Evolutionary conservation across 2,329 filamentous ascomycete genomes (phyloP), one percentile per base, ranked within the genome.

Genomic region (Helotiales sp.): DNA sequence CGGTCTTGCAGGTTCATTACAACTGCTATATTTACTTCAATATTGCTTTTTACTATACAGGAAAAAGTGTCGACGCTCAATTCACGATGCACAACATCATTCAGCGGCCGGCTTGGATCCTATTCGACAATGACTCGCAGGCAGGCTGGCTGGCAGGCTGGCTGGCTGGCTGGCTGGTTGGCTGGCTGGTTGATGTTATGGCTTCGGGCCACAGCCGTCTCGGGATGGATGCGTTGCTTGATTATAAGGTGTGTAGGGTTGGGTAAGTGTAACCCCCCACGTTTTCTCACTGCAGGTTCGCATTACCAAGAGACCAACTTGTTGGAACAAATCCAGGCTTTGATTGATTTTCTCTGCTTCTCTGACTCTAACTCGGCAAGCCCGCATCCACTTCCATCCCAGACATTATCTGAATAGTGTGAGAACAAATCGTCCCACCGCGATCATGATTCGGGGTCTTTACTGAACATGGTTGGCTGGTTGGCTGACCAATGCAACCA

Each of bases 1-100:
- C 26, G 49, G 30, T 30, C 49, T 30, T 52, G 1, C 2, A 52
- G 28, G n/a, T n/a, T n/a, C n/a, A n/a, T n/a, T n/a, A n/a, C n/a
- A n/a, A n/a, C n/a, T n/a, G n/a, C n/a, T n/a, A n/a, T n/a, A n/a
- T n/a, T 20, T 20, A n/a, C 40, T 7, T 5, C 17, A 6, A 45
- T 20, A 45, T n/a, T 20, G 1, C 5, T 1, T 20, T 20, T 8
- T 7, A 8, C 4, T 55, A 34, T 15, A 55, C n/a, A 30, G 52
- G 52, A 55, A 17, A n/a, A 34, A 26, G n/a, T n/a, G n/a, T 8
- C 17, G 13, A 45, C 37, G 6, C 15, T 43, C 37, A 45, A n/a
- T 34, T 66, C 55, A 11, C 28, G 34, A 58, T 37, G 28, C 62
- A 68, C 65, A 58, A 59, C 65, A 64, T 61, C n/a, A 5, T 13